Base-by-base conservation (phyloP, 768 basidiomycete species). In the Pulveroboletus sp. region DNA sequence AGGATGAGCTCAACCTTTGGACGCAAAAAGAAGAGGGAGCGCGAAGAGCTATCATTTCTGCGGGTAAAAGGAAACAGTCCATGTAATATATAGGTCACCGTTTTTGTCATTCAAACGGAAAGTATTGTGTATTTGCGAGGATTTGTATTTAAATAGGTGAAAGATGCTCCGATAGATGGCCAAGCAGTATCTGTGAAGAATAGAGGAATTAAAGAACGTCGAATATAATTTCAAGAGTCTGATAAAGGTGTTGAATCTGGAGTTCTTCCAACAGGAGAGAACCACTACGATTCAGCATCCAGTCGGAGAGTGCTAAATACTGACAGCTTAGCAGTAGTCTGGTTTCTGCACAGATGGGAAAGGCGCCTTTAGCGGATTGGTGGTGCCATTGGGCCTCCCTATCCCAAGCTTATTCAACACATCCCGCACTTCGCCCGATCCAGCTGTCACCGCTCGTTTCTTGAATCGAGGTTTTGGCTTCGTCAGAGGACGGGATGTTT, bases 1-100 rank as follows among this genome's bases (percentile, higher is more conserved):
- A 95, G 63, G 80, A 81, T 50, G 94, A 97, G 61, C 78, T 93
- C 36, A 82, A 81, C 5, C 92, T 85, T 66, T 96, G 93, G 88
- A 78, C 86, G 4, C 82, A 90, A 56, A 75, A 86, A 49, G 89
- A 93, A 60, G 93, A 93, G 62, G 85, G 89, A 57, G 82, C 89
- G 32, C 73, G 78, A 56, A 71, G 82, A 49, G 77, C 78, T 60
- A 78, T 83, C 35, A 68, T 82, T 49, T 63, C 73, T 35, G 64
- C 64, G 1, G 65, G 67, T 33, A 71, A 72, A 55, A 58, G 55
- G 42, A 68, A 58, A 43, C 61, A 59, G 30, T 18, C 39, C 43
- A 30, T 43, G 37, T 57, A 51, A 60, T 69, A 52, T 50, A 54
- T 39, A 58, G 55, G 27, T 43, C 54, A 58, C 12, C 49, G 8